Evolutionary conservation across 768 basidiomycete species (phyloP).

Genomic region (Strobilomyces dryophilus): DNA sequence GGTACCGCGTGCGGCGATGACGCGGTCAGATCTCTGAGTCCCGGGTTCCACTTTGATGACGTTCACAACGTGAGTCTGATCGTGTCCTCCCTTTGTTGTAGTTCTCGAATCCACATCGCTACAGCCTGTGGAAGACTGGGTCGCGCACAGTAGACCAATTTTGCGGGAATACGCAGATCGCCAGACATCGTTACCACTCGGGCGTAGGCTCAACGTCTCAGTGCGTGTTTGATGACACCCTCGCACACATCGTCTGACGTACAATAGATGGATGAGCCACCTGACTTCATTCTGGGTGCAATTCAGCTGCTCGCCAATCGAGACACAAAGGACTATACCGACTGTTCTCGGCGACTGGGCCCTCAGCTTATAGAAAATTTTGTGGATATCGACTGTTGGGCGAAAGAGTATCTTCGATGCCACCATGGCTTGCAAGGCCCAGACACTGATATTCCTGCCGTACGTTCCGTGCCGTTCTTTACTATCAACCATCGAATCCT

Average conservation of each 20-base stretch:
- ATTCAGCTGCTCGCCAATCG: conserved; percentile 30
- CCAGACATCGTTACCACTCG: conserved; percentile 23
- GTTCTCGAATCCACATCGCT: not conserved
- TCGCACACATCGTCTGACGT: not conserved
- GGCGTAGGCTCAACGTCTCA: conserved; percentile 22
- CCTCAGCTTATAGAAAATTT: conserved; percentile 31
- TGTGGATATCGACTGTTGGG: conserved; percentile 25
- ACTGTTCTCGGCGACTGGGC: conserved; percentile 20
- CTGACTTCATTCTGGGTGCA: conserved; percentile 23
- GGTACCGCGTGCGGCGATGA: not conserved
- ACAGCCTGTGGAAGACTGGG: conserved; percentile 22
- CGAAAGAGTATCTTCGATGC: conserved; percentile 25
- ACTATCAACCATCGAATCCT: not conserved
- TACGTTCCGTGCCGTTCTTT: conserved; percentile 6
- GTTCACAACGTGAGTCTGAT: conserved; percentile 4
- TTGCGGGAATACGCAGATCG: conserved; percentile 27
- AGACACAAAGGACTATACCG: conserved; percentile 6
- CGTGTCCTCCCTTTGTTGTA: not conserved
- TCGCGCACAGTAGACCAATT: conserved; percentile 18
- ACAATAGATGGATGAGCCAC: conserved; percentile 22
- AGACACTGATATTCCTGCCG: conserved; percentile 18
- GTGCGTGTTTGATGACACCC: conserved; percentile 6
- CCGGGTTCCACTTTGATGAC: not conserved
- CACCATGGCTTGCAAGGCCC: conserved; percentile 11
- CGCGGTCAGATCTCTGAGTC: not conserved